Base-by-base conservation (phyloP, 176 grass and related monocot species). In the Musa schizocarpa region DNA sequence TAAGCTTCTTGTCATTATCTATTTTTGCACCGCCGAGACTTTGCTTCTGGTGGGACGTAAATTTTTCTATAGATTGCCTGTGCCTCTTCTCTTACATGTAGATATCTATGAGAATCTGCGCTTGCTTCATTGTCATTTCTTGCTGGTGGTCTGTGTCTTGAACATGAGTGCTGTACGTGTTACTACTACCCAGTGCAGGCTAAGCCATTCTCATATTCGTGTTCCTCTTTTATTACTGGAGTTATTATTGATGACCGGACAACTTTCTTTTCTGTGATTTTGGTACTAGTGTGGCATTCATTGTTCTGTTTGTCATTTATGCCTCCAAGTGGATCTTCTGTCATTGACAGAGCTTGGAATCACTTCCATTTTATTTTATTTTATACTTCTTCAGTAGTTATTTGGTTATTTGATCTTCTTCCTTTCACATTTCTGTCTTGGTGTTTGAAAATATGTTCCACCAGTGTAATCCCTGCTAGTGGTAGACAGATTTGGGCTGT, bases 121-220 rank as follows among this genome's bases (percentile, higher is more conserved):
- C 26, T 29, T 13, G 43, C 43, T 69, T 69, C 65, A 69, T 34
- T 50, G 66, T 48, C 66, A 69, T 69, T 69, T 69, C 11, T 61
- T 61, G 57, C 57, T 61, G 20, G 17, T 61, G n/a, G 6, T 20
- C 1, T 61, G 57, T n/a, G 21, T 61, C 14, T 61, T 14, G 16
- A 61, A 7, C 57, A 8, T 7, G 57, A 61, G 57, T 14, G 57
- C 14, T 61, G 2, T 61, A 61, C 2, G 16, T 61, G 17, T n/a
- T 61, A 7, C 2, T 0, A 61, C n/a, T 61, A 7, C 8, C 57
- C 4, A 61, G 57, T 61, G 57, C 14, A n/a, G 57, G 57, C n/a
- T 61, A 61, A 61, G 7, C 2, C 57, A 21, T n/a, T n/a, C 17
- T 17, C 16, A 6, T 43, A 43, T 43, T 43, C 34, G 4, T 43